Conservation (phyloP, 2,329 filamentous ascomycete genomes). For the Fusarium albidum region DNA sequence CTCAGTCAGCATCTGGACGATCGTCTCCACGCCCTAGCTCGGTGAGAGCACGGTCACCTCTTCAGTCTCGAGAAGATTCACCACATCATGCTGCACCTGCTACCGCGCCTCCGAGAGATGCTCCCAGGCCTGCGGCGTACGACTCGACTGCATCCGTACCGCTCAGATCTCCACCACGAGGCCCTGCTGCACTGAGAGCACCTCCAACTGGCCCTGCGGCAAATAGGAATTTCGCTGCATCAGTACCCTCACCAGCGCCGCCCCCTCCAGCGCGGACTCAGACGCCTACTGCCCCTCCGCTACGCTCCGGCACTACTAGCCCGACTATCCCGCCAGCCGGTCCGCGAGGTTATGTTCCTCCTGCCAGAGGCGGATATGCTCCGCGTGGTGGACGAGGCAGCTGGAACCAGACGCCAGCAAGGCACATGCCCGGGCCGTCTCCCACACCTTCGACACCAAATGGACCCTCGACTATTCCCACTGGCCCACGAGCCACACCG, state of each 20-base stretch:
- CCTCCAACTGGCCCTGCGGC: constrained; percentile 56
- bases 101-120: constrained; percentile 39
- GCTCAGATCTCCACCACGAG: constrained; percentile 60
- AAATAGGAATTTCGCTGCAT: constrained; percentile 49
- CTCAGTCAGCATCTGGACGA: constrained; percentile 59
- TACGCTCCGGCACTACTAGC: constrained; percentile 52
- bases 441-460: constrained; percentile 51
- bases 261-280: constrained; percentile 46
- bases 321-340: constrained; percentile 62
- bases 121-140: constrained; percentile 38
- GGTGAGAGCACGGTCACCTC: constrained; percentile 56
- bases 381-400: constrained; percentile 56
- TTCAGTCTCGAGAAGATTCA: constrained; percentile 51
- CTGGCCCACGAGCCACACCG: constrained; percentile 53
- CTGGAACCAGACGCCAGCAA: constrained; percentile 50
- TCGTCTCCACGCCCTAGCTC: constrained; percentile 62
- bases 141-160: constrained; percentile 40
- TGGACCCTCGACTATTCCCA: constrained; percentile 55
- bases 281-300: constrained; percentile 44
- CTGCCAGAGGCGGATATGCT: constrained; percentile 54
- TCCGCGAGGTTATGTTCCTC: constrained; percentile 61
- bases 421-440: constrained; percentile 46
- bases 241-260: constrained; percentile 46
- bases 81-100: constrained; percentile 42
- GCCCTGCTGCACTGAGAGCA: constrained; percentile 61